A percentile compares a stretch with the other conserved stretches of the same genome.
These are phyloP conservation scores for Thinopyrum elongatum DNA, from an alignment of 176 grass and related monocot species.

Conservation along the genomic window DNA sequence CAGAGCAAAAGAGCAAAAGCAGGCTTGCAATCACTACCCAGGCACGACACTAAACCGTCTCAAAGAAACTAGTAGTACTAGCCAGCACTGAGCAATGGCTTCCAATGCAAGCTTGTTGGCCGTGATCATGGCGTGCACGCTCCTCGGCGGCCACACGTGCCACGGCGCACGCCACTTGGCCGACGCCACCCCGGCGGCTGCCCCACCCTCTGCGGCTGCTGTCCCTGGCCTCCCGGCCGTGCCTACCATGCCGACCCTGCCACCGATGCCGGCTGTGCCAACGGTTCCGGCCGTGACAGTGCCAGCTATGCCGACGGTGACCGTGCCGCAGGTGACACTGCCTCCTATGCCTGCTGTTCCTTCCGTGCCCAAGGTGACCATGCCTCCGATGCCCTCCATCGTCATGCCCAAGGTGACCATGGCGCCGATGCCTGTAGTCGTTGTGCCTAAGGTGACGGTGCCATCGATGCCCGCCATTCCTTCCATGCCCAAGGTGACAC, in stretches of 20 bases:
- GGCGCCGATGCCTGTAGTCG: neutral
- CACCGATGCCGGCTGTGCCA: neutral
- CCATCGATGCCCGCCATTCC: neutral
- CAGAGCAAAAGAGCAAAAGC: neutral
- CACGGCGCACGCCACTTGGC: slow-evolving; percentile 5
- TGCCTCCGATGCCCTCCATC: neutral
- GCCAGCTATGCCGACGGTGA: neutral
- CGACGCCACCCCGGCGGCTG: neutral
- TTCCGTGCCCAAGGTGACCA: neutral
- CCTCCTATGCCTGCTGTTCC: neutral
- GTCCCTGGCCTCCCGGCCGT: neutral
- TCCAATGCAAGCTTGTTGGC: slow-evolving; percentile 17
- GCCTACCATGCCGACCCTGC: neutral
- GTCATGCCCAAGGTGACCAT: neutral
- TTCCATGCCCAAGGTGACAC: neutral
- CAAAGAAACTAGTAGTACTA: neutral
- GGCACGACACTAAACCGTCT: neutral
- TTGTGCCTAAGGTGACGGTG: neutral
- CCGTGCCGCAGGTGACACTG: neutral
- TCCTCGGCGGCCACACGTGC: neutral
- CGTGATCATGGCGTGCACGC: neutral
- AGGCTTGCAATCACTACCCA: neutral
- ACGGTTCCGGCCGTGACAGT: neutral
- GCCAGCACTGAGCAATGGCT: neutral
- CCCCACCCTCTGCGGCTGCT: neutral